Base-by-base conservation (phyloP, 257 asterid species). In the Anisodus tanguticus region DNA sequence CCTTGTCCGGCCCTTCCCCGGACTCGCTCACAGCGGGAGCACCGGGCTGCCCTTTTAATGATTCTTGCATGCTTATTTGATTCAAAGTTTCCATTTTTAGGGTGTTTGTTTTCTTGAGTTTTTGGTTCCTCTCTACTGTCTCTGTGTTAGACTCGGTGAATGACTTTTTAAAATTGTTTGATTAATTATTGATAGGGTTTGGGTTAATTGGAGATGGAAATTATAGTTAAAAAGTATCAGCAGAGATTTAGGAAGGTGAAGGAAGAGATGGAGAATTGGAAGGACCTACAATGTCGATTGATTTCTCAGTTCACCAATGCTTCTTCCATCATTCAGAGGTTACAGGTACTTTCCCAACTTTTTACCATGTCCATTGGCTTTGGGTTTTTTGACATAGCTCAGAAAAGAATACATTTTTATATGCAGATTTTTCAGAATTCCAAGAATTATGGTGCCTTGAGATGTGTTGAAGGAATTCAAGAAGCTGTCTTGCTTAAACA, bases 221-320 rank as follows among this genome's bases (percentile, higher is more conserved):
- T 88, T 5, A 85, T 91, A 84, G 80, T 92, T 81, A 95, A 88
- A 80, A 93, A 91, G 86, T 94, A 90, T 88, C 95, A 89, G 86
- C 95, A 93, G 71, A 92, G 81, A 85, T 95, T 92, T 85, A 87
- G 86, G 89, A 94, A 84, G 85, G 88, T 89, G 53, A 91, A 88
- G 85, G 94, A 91, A 47, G 97, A 94, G 84, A 91, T 91, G 91
- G 84, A 68, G 86, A 86, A 77, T 0, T 95, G 98, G 98, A 94
- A 90, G 49, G 94, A 93, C 85, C 88, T 93, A 66, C 98, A 95
- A 79, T 88, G 93, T 85, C 87, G 88, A 16, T 87, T 94, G 70
- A 53, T 91, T 81, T 88, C 94, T 22, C 97, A 94, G 54, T 95
- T 91, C 86, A 83, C 86, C 12, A 89, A 87, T 43, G 97, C 95